These are phyloP conservation scores for Solanum phureja DNA, from an alignment of 257 asterid species.

Conservation along the genomic window DNA sequence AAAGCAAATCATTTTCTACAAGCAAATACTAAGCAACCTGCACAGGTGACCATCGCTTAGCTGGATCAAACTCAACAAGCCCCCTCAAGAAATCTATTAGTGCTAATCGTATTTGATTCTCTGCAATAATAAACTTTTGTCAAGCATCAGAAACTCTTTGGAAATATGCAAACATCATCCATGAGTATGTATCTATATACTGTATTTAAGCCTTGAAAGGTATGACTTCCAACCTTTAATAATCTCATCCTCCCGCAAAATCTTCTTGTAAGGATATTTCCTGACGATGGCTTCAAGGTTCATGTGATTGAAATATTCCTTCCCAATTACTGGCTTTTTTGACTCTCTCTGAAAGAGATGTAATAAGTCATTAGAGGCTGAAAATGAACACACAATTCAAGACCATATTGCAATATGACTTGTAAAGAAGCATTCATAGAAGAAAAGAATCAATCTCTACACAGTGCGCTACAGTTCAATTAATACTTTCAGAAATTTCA, in stretches of 20 bases:
- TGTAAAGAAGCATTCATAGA: neutral
- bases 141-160: slow-evolving; percentile 1
- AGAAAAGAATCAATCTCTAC: neutral
- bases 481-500: neutral
- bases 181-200: neutral
- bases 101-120: slow-evolving; percentile 67
- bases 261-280: slow-evolving; percentile 79
- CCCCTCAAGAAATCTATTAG: slow-evolving; percentile 95
- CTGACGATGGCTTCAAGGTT: slow-evolving; percentile 76
- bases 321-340: slow-evolving; percentile 76
- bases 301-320: slow-evolving; percentile 91
- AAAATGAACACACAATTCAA: neutral
- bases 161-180: slow-evolving; percentile 7
- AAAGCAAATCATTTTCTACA: slow-evolving; percentile 4
- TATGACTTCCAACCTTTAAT: slow-evolving; percentile 48
- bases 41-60: slow-evolving; percentile 94
- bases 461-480: neutral
- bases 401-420: neutral
- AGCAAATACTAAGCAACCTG: slow-evolving; percentile 45
- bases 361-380: neutral
- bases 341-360: slow-evolving; percentile 65
- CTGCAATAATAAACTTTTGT: slow-evolving; percentile 33
- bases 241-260: slow-evolving; percentile 62
- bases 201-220: neutral
- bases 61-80: slow-evolving; percentile 95